Evolutionary conservation across 2,329 filamentous ascomycete species (phyloP).

Genomic region (Zymoseptoria pseudotritici): DNA sequence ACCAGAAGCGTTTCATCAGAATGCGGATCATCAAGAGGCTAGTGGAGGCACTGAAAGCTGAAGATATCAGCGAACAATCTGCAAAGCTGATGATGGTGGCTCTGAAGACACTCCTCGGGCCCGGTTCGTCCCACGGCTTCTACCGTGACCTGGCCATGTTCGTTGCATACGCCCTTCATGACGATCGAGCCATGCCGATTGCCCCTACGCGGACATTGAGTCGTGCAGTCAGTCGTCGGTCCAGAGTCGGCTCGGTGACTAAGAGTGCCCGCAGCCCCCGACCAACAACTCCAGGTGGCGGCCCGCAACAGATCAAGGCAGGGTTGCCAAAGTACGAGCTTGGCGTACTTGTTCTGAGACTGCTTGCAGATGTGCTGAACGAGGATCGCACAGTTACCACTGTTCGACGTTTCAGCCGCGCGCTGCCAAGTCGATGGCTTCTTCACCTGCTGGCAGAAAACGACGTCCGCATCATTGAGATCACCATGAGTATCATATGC

Average conservation of each 20-base stretch:
- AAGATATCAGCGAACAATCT: conserved; percentile 64
- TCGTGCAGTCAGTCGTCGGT: conserved; percentile 21
- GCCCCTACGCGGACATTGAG: conserved; percentile 19
- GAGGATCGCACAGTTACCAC: conserved; percentile 20
- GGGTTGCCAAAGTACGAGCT: conserved; percentile 24
- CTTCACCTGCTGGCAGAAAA: conserved; percentile 84
- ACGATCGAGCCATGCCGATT: conserved; percentile 37
- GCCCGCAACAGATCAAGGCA: conserved; percentile 1
- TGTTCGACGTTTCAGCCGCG: conserved; percentile 69
- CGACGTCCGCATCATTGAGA: conserved; percentile 72
- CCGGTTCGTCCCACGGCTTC: conserved; percentile 74
- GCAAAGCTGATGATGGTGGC: conserved; percentile 70
- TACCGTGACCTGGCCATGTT: conserved; percentile 83
- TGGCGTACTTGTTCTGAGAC: conserved; percentile 22
- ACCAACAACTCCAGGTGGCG: conserved; percentile 22
- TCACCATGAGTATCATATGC: conserved; percentile 75
- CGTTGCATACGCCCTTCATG: conserved; percentile 84
- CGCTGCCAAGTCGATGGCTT: conserved; percentile 76
- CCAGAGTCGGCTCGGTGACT: conserved; percentile 24
- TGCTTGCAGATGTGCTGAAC: conserved; percentile 21
- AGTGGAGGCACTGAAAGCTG: conserved; percentile 82
- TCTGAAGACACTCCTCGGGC: conserved; percentile 70
- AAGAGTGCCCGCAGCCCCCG: conserved; percentile 17
- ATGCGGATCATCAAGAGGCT: conserved; percentile 92
- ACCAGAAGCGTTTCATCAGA: conserved; percentile 72